Percentiles rank a stretch among this genome's conserved stretches.
phyloP scores from a whole-genome alignment of 2,329 filamentous ascomycete genomes.

The Aspergillus nomiae region DNA sequence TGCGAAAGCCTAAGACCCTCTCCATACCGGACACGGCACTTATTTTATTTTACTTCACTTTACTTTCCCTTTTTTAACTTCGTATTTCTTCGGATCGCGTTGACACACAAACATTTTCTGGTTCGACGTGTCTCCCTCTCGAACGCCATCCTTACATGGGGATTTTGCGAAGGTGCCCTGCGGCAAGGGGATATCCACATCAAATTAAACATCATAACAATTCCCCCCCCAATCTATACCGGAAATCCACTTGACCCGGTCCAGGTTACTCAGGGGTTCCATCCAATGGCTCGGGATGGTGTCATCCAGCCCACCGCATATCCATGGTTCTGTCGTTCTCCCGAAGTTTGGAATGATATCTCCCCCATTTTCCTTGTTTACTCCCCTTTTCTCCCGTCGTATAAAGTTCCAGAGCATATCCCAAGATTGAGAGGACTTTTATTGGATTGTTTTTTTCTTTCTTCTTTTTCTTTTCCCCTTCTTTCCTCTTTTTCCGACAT shows the following conservation, averaged over 20 bases:
- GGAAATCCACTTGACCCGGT: not conserved
- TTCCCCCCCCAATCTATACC: not conserved
- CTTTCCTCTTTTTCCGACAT: not conserved
- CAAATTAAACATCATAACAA: conserved; percentile 4
- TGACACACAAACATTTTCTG: not conserved
- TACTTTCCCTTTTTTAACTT: not conserved
- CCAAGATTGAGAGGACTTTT: not conserved
- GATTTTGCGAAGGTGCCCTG: not conserved
- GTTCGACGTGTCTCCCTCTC: not conserved
- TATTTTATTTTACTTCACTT: not conserved
- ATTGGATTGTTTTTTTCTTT: not conserved
- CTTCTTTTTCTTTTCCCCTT: not conserved
- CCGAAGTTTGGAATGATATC: conserved; percentile 2
- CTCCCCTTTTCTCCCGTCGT: not conserved
- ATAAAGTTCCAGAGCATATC: not conserved
- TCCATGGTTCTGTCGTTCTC: not conserved
- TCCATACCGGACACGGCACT: not conserved
- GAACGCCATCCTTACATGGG: not conserved
- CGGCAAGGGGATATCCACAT: not conserved
- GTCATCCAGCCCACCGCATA: not conserved
- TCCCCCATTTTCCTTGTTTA: not conserved
- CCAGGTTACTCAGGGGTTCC: not conserved
- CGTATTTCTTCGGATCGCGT: not conserved
- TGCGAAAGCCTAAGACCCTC: not conserved
- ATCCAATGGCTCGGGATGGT: not conserved